Evolutionary conservation across 2,329 filamentous ascomycete genomes (phyloP).

Genomic region (Trichoderma simmonsii): DNA sequence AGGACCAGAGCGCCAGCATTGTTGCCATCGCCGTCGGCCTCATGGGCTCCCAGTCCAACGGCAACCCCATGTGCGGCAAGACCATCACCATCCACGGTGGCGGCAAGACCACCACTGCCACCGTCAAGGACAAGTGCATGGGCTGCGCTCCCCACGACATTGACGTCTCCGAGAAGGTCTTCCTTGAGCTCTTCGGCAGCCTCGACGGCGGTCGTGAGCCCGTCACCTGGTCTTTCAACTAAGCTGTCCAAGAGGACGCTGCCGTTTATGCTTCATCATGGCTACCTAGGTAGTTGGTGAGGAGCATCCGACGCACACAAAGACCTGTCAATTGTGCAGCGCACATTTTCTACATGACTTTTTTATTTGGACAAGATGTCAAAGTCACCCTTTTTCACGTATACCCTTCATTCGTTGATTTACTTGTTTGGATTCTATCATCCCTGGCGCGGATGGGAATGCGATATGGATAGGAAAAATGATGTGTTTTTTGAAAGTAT

Average conservation of each 20-base stretch:
- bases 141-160: conserved; percentile 58
- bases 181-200: conserved; percentile 49
- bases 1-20: conserved; percentile 54
- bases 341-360: conserved; percentile 13
- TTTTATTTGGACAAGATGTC: background rate
- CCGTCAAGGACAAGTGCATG: conserved; percentile 72
- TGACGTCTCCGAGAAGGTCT: conserved; percentile 59
- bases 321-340: conserved; percentile 18
- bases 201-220: conserved; percentile 42
- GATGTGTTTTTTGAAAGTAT: background rate
- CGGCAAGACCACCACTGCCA: conserved; percentile 57
- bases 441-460: conserved; percentile 19
- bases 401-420: conserved; percentile 17
- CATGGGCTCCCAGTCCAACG: conserved; percentile 64
- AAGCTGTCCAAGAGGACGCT: conserved; percentile 21
- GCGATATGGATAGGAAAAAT: conserved; percentile 16
- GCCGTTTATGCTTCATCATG: background rate
- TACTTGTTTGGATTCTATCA: conserved; percentile 11
- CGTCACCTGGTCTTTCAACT: conserved; percentile 48
- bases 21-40: conserved; percentile 65
- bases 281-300: too few relatives aligned
- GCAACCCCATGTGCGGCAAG: conserved; percentile 68
- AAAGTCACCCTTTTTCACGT: conserved; percentile 3
- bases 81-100: conserved; percentile 60
- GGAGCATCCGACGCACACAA: background rate